Evolutionary conservation across 139 green algal genomes (phyloP), one percentile per base, ranked within the genome.

Genomic region (Micromonas commoda): DNA sequence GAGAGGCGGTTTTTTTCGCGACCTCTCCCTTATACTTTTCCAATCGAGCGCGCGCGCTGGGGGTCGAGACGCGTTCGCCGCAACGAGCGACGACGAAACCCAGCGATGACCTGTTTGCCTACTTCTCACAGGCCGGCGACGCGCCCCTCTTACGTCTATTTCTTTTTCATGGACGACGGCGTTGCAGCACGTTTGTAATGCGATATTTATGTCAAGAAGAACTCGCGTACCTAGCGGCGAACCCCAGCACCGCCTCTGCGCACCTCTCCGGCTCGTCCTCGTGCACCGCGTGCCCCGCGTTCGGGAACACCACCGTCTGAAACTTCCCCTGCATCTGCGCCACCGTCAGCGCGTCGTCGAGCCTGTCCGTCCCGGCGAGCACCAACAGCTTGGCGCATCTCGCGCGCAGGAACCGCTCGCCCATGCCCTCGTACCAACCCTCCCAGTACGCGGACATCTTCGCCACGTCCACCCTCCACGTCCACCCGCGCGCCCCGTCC

Each of bases 271-370:
- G 77, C 76, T 96, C 89, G 68, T 97, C 93, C 81, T 97, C 93
- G 71, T 97, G 87, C 69, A 97, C 87, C 16, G 92, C 92, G 77
- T 98, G 93, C 3, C 94, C 94, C n/a, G 91, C 87, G 31, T 90
- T 86, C 3, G 92, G 89, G 74, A 97, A 84, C 35, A 97, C 80
- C 45, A 91, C 84, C 63, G 97, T 85, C 85, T 98, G 94, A 80
- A 97, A 97, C 82, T 92, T 94, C 69, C 94, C 93, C 85, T 97
- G 94, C 94, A 97, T 97, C 28, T 86, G 79, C 23, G 64, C 93
- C 20, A 97, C 92, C 26, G 90, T 96, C 38, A 97, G 87, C 0
- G 77, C 37, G 64, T 84, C 86, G 89, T 97, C 94, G 66, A 98
- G 82, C 32, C 92, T 82, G 81, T 98, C 93, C 0, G 91, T 97